These are phyloP conservation scores for Pseudonitzschia multiseries DNA, from an alignment of 108 stramenopile genomes.

Conservation along the genomic window DNA sequence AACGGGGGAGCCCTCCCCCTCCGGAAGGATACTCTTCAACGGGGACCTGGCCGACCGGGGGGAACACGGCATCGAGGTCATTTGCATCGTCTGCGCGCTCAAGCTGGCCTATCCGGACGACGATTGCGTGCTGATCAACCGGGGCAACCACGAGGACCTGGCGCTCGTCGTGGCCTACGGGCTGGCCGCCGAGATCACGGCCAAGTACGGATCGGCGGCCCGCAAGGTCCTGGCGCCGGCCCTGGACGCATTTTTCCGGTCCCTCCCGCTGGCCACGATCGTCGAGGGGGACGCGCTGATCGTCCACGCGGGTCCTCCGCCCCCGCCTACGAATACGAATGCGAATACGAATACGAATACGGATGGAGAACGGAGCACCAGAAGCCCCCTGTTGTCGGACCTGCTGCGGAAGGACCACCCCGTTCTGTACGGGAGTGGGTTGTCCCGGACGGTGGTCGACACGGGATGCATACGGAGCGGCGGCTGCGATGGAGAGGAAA, in stretches of 20 bases:
- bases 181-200: slow-evolving; percentile 29
- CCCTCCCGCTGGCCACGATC: slow-evolving; percentile 19
- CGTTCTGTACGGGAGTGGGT: not conserved
- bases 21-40: slow-evolving; percentile 39
- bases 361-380: not conserved
- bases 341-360: not conserved
- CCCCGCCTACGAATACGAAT: not conserved
- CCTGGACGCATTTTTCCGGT: slow-evolving; percentile 22
- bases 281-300: slow-evolving; percentile 25
- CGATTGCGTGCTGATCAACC: slow-evolving; percentile 34
- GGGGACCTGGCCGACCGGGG: slow-evolving; percentile 53
- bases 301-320: slow-evolving; percentile 34
- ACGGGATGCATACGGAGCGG: not conserved
- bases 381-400: too few relatives aligned
- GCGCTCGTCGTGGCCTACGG: slow-evolving; percentile 40
- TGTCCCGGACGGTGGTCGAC: slow-evolving; percentile 8
- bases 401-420: not conserved
- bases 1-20: slow-evolving; percentile 15
- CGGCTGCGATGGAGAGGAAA: not conserved
- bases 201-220: slow-evolving; percentile 27
- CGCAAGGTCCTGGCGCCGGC: slow-evolving; percentile 3
- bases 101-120: slow-evolving; percentile 29
- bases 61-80: slow-evolving; percentile 38
- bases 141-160: slow-evolving; percentile 52
- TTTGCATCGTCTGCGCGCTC: slow-evolving; percentile 31